Percentiles rank a stretch among this genome's conserved stretches.
Conservation (phyloP, 371 early-diverging fungal species). For the Rhizomucor miehei region DNA sequence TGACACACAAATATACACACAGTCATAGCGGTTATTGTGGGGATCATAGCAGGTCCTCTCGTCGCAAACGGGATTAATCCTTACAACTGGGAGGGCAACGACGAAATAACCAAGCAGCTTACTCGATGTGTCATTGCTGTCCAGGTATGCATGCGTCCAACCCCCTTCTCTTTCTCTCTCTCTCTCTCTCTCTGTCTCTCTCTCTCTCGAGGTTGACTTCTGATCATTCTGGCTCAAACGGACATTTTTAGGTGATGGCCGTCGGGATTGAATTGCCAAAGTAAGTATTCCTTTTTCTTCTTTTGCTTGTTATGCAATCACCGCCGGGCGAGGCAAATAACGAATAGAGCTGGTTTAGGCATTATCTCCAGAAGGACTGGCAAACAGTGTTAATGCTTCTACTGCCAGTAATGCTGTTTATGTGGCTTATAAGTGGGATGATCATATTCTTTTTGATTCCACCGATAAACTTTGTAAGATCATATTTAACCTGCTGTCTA, state of each 20-base stretch:
- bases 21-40: slow-evolving; percentile 88
- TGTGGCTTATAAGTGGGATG: slow-evolving; percentile 83
- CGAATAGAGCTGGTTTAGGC: slow-evolving; percentile 22
- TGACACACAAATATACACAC: slow-evolving; percentile 1
- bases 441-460: slow-evolving; percentile 66
- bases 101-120: slow-evolving; percentile 66
- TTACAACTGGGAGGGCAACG: slow-evolving; percentile 45
- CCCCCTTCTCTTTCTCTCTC: neutral
- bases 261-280: slow-evolving; percentile 84
- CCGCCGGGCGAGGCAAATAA: neutral
- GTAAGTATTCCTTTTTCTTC: slow-evolving; percentile 25
- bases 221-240: no score
- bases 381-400: slow-evolving; percentile 71
- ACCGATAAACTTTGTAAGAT: slow-evolving; percentile 60
- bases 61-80: slow-evolving; percentile 67
- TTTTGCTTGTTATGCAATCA: slow-evolving; percentile 3
- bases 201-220: no score
- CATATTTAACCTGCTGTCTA: neutral
- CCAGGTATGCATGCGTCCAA: slow-evolving; percentile 46
- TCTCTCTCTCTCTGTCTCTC: no score
- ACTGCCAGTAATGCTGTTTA: slow-evolving; percentile 80
- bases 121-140: slow-evolving; percentile 80
- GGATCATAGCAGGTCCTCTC: slow-evolving; percentile 85
- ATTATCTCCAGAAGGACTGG: slow-evolving; percentile 57
- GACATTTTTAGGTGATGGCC: slow-evolving; percentile 69